Percentiles rank a stretch among this genome's conserved stretches.
These are phyloP conservation scores for Paracoccidioides lutzii DNA, from an alignment of 2,329 filamentous ascomycete genomes.

Conservation along the genomic window DNA sequence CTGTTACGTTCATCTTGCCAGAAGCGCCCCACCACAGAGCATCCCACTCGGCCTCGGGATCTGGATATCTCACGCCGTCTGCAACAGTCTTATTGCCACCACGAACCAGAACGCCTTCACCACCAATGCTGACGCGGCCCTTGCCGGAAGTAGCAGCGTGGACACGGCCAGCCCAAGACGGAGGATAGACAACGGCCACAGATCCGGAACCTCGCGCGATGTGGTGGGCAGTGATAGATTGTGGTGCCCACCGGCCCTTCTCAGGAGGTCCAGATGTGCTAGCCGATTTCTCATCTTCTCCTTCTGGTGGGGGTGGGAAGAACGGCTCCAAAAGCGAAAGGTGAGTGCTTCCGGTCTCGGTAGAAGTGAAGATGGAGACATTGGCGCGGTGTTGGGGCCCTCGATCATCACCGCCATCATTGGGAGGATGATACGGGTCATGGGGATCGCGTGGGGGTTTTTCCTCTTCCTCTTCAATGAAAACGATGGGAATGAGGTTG, in stretches of 20 bases:
- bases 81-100: slow-evolving; percentile 6
- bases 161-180: slow-evolving; percentile 20
- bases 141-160: slow-evolving; percentile 10
- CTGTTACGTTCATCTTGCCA: slow-evolving; percentile 14
- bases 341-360: slow-evolving; percentile 10
- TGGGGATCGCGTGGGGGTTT: neutral
- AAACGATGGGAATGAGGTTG: slow-evolving; percentile 33
- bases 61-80: slow-evolving; percentile 9
- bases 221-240: slow-evolving; percentile 11
- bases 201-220: slow-evolving; percentile 13
- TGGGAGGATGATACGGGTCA: neutral
- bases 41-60: slow-evolving; percentile 1
- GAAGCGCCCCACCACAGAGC: slow-evolving; percentile 14
- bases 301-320: slow-evolving; percentile 2
- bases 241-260: neutral
- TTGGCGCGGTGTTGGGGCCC: neutral
- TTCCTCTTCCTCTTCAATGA: neutral
- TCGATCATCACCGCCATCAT: neutral
- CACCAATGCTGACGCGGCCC: slow-evolving; percentile 11
- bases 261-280: neutral
- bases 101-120: slow-evolving; percentile 14
- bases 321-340: slow-evolving; percentile 13
- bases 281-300: neutral
- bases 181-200: slow-evolving; percentile 18
- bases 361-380: slow-evolving; percentile 11